Evolutionary conservation across 768 basidiomycete genomes (phyloP).

Genomic region (Phaffia australis): DNA sequence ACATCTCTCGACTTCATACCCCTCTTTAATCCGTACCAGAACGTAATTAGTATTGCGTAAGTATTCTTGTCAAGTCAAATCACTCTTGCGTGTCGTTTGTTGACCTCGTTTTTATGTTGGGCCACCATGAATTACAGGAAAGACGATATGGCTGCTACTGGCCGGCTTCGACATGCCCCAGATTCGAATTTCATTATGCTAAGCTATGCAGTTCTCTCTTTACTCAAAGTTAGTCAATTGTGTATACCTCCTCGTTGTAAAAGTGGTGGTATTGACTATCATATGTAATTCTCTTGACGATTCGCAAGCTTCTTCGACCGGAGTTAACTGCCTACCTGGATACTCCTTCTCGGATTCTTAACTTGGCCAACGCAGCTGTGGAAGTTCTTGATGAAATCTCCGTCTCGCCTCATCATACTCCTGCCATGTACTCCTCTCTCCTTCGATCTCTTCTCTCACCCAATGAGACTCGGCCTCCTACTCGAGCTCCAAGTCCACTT

Average conservation of each 20-base stretch:
- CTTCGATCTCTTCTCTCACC: conserved; percentile 52
- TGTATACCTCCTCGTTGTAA: conserved; percentile 1
- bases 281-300: conserved; percentile 12
- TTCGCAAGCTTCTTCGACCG: conserved; percentile 59
- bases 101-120: too few relatives aligned
- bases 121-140: background rate
- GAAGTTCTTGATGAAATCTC: conserved; percentile 66
- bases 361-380: conserved; percentile 68
- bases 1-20: too few relatives aligned
- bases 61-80: too few relatives aligned
- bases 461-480: background rate
- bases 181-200: conserved; percentile 25
- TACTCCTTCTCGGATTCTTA: conserved; percentile 42
- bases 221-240: conserved; percentile 62
- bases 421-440: conserved; percentile 77
- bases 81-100: too few relatives aligned
- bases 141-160: conserved; percentile 17
- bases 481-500: conserved; percentile 18
- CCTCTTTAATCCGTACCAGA: too few relatives aligned
- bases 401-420: conserved; percentile 70
- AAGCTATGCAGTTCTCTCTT: conserved; percentile 49
- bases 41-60: too few relatives aligned
- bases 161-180: conserved; percentile 22
- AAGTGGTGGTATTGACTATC: conserved; percentile 19
- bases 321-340: conserved; percentile 48